A percentile compares a stretch with the other conserved stretches of the same genome.
These are phyloP conservation scores for Pseudogymnoascus sp. DNA, from an alignment of 2,329 filamentous ascomycete species.

Conservation along the genomic window DNA sequence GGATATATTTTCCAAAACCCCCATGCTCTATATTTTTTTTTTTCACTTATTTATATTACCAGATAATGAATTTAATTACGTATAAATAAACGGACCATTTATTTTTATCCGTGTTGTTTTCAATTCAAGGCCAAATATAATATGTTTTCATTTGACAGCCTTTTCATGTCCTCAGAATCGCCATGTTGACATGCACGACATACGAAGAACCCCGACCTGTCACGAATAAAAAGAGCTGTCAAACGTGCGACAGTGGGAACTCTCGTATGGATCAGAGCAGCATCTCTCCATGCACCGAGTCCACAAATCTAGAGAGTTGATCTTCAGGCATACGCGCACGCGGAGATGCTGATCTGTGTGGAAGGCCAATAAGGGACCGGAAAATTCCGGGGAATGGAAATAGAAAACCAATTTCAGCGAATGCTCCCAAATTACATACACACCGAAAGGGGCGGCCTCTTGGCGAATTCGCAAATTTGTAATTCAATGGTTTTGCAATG, in stretches of 20 bases:
- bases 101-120: background rate
- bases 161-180: background rate
- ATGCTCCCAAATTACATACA: background rate
- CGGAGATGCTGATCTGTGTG: background rate
- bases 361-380: background rate
- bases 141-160: background rate
- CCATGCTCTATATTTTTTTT: background rate
- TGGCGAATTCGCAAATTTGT: background rate
- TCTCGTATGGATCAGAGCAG: background rate
- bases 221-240: background rate
- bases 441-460: background rate
- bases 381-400: background rate
- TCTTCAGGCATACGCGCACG: background rate
- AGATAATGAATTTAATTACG: background rate
- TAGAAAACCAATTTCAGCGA: background rate
- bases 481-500: background rate
- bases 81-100: background rate
- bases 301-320: background rate
- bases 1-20: background rate
- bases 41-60: background rate
- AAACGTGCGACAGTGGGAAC: background rate
- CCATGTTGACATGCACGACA: background rate
- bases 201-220: background rate
- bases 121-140: background rate
- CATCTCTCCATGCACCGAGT: background rate